These are phyloP conservation scores for Chara braunii DNA, from an alignment of 139 green algal genomes.

Conservation along the genomic window DNA sequence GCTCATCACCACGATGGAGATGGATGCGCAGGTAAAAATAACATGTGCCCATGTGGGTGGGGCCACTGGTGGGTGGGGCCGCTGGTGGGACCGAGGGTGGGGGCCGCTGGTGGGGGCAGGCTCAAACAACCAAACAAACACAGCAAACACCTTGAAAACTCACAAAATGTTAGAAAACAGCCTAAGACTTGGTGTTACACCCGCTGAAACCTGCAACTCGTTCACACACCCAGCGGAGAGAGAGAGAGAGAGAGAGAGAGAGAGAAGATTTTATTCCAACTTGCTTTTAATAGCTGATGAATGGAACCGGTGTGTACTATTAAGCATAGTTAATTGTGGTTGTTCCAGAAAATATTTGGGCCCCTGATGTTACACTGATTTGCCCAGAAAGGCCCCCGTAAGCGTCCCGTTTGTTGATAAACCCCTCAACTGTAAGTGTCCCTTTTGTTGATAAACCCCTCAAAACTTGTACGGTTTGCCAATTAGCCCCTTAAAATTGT, in stretches of 20 bases:
- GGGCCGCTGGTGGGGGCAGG: too few species aligned
- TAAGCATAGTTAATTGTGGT: background rate
- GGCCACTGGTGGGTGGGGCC: too few species aligned
- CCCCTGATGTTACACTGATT: background rate
- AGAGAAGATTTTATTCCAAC: background rate
- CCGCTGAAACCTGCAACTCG: background rate
- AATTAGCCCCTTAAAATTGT: too few species aligned
- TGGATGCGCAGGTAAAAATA: too few species aligned
- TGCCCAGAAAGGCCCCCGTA: background rate
- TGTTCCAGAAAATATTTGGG: background rate
- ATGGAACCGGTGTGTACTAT: background rate
- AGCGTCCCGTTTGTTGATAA: background rate
- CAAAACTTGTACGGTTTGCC: too few species aligned
- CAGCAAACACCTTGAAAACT: background rate
- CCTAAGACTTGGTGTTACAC: background rate
- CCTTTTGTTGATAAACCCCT: too few species aligned
- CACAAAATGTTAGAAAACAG: background rate
- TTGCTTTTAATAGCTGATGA: background rate
- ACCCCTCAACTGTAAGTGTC: background rate
- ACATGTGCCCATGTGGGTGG: too few species aligned
- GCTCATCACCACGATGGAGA: too few species aligned
- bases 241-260: constrained; percentile 1
- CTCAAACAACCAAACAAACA: too few species aligned
- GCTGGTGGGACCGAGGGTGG: too few species aligned
- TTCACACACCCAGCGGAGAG: background rate